Base-by-base conservation (phyloP, 257 asterid genomes). In the Rehmannia glutinosa region DNA sequence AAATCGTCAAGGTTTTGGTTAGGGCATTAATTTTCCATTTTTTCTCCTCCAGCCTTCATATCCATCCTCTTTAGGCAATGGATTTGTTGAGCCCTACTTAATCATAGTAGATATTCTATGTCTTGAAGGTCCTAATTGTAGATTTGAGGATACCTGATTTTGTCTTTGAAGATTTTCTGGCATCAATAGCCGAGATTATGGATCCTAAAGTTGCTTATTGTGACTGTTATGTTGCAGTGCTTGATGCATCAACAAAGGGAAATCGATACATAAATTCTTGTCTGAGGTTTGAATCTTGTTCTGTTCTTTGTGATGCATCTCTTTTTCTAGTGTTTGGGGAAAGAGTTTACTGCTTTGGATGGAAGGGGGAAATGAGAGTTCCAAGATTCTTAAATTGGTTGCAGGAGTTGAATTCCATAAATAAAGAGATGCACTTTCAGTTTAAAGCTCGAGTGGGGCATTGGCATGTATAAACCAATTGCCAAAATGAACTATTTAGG, bases 161-260 rank as follows among this genome's bases (percentile, higher is more conserved):
- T 65, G 27, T 6, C 2, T 46, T 62, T 39, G 3, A 13, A 5
- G 35, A n/a, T 16, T 30, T 43, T 20, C 30, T 45, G 1, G 49
- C 68, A 62, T 51, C 45, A 36, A 27, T 70, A 49, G 47, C 35
- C 58, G 50, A 11, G 7, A 16, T 5, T 46, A 27, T 53, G 15
- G 45, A 68, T 62, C 33, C 32, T 32, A n/a, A 32, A 11, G 41
- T 16, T 35, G 21, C 39, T 32, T 62, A 50, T 73, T 56, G 58
- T 68, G 66, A 61, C 49, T 74, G 38, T 75, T 68, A 24, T 76
- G 47, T 69, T 71, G 80, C 93, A 94, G 97, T 87, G 70, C 96
- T 94, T 47, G 99, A 91, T 80, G 90, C 97, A 65, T 82, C 97
- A 10, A 85, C 99, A 6, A 91, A 91, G 78, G 99, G 99, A 75